A percentile compares a stretch with the other conserved stretches of the same genome.
These are phyloP conservation scores for Aspergillus japonicus DNA, from an alignment of 2,329 filamentous ascomycete species.

Conservation along the genomic window DNA sequence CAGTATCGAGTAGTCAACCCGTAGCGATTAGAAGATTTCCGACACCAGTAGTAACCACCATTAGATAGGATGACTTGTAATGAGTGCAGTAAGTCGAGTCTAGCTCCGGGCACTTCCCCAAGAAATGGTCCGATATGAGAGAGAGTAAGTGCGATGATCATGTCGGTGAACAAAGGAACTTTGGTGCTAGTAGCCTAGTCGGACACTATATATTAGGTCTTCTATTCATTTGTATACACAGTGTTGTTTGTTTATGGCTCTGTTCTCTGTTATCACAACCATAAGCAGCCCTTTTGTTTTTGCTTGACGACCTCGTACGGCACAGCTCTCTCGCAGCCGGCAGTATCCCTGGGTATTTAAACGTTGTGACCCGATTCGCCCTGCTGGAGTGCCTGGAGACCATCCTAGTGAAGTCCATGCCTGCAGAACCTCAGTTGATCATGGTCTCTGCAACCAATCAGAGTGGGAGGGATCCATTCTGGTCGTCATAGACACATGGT, in stretches of 20 bases:
- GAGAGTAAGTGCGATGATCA: background rate
- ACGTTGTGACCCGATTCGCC: constrained; percentile 20
- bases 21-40: background rate
- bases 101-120: background rate
- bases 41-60: too few species aligned
- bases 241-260: constrained; percentile 16
- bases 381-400: constrained; percentile 13
- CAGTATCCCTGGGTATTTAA: constrained; percentile 3
- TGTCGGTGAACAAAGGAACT: constrained; percentile 8
- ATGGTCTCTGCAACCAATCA: constrained; percentile 18
- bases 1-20: background rate
- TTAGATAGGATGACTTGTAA: too few species aligned
- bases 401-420: constrained; percentile 17
- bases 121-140: constrained; percentile 8
- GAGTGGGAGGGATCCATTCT: background rate
- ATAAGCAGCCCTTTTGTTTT: constrained; percentile 15
- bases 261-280: constrained; percentile 14
- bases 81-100: too few species aligned
- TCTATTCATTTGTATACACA: too few species aligned
- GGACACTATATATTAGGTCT: background rate
- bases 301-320: background rate
- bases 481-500: constrained; percentile 29
- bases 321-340: constrained; percentile 3
- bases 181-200: constrained; percentile 1
- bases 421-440: constrained; percentile 26